A percentile compares a stretch with the other conserved stretches of the same genome.
Conservation (phyloP, 2,329 filamentous ascomycete genomes). For the Xylariomycetidae sp. region DNA sequence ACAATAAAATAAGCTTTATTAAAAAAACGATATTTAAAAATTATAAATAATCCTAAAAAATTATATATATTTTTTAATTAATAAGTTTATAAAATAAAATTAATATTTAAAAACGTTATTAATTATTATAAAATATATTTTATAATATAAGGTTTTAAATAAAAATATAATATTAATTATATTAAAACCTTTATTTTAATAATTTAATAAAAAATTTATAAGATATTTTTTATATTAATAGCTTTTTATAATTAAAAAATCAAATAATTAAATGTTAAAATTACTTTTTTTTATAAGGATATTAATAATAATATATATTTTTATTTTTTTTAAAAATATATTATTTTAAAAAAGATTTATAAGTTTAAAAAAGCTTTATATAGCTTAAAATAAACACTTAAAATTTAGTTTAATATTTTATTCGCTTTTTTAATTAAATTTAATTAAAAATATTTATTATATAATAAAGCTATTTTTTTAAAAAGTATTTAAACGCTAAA, state of each 20-base stretch:
- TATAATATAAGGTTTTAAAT: constrained; percentile 6
- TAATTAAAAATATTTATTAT: constrained; percentile 1
- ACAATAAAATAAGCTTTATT: constrained; percentile 1
- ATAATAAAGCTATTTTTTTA: constrained; percentile 1
- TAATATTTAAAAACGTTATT: constrained; percentile 2
- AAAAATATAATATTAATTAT: constrained; percentile 5
- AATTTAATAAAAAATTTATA: constrained; percentile 6
- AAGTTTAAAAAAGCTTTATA: constrained; percentile 5
- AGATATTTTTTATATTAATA: constrained; percentile 5
- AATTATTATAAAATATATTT: constrained; percentile 6
- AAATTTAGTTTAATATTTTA: constrained; percentile 4
- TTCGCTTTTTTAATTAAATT: constrained; percentile 1
- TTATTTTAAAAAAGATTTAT: constrained; percentile 3
- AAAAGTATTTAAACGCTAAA: constrained; percentile 4
- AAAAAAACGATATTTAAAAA: constrained; percentile 5
- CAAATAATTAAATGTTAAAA: constrained; percentile 3
- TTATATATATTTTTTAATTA: constrained; percentile 4
- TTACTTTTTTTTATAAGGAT: constrained; percentile 3
- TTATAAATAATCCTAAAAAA: constrained; percentile 1
- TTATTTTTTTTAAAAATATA: constrained; percentile 1
- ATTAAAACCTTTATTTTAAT: constrained; percentile 6
- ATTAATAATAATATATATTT: constrained; percentile 5
- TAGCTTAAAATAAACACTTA: constrained; percentile 3
- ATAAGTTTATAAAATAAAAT: constrained; percentile 7
- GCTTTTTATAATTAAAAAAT: constrained; percentile 2